Base-by-base conservation (phyloP, 2,329 filamentous ascomycete species). In the Dendryphion nanum region DNA sequence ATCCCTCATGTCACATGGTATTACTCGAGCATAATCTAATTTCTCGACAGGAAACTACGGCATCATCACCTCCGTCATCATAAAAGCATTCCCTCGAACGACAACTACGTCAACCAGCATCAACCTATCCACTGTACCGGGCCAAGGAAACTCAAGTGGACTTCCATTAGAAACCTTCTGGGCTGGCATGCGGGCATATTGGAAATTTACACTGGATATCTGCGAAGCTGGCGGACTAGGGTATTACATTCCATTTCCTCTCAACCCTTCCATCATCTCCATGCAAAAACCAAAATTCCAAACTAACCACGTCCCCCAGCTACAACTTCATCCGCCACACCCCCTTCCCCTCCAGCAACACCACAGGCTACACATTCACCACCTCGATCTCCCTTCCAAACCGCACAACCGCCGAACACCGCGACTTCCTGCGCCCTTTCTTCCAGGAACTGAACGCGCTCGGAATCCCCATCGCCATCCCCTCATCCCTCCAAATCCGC, bases 31-130 rank as follows among this genome's bases (percentile, higher is more conserved):
- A 26, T 8, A n/a, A 8, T 26, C 23, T 10, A 3, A 26, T 26
- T 26, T 8, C n/a, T 26, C 23, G n/a, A 31, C 21, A 59, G 56
- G 54, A 10, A 59, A 46, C 3, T 59, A 50, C 26, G 56, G 55
- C 21, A 43, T 60, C 29, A 38, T 59, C 13, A 55, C 53, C 2
- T 57, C 53, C 1, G 50, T 55, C 14, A 39, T 55, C 4, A 44
- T 55, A 5, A 71, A 50, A 73, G 77, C 41, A 1, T 59, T 52
- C 13, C 46, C 51, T 2, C 7, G 24, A 12, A 51, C 49, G 1
- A 32, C 46, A 0, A 10, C 50, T 3, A 29, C 44, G 4, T 40
- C 43, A 15, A 30, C 39, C 10, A 48, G 41, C 21, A 57, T 60
- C 4, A 40, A 38, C 4, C 54, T 57, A 38, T 50, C 51, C 1